Conservation (phyloP, 495 filamentous ascomycete species). For the Lindgomyces ingoldianus region DNA sequence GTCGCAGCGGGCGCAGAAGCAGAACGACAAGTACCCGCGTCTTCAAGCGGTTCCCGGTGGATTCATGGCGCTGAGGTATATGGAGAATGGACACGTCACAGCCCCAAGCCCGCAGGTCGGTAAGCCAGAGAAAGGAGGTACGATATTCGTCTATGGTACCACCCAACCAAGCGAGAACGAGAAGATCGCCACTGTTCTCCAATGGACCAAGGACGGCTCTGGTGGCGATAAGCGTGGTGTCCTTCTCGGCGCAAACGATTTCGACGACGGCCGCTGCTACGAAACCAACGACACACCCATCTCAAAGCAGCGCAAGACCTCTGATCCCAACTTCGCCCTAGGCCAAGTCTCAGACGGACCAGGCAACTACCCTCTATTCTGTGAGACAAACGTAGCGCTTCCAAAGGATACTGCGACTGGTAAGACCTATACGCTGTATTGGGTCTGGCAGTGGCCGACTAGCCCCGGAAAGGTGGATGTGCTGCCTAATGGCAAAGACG, state of each 20-base stretch:
- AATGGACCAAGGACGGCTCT: constrained; percentile 75
- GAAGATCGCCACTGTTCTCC: constrained; percentile 67
- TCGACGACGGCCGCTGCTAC: constrained; percentile 67
- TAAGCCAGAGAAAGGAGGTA: constrained; percentile 71
- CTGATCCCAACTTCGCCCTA: constrained; percentile 50
- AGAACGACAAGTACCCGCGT: constrained; percentile 57
- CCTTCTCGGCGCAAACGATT: constrained; percentile 71
- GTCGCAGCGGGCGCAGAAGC: constrained; percentile 54
- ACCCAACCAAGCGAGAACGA: constrained; percentile 60
- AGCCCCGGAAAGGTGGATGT: constrained; percentile 49
- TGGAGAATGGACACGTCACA: constrained; percentile 88
- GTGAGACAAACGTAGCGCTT: constrained; percentile 74
- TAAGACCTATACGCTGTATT: constrained; percentile 72
- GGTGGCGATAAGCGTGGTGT: constrained; percentile 75
- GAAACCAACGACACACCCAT: constrained; percentile 62
- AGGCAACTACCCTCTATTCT: constrained; percentile 56
- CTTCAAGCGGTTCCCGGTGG: constrained; percentile 68
- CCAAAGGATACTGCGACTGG: constrained; percentile 58
- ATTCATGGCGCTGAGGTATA: constrained; percentile 70
- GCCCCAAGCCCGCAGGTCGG: constrained; percentile 57
- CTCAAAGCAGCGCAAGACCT: constrained; percentile 53
- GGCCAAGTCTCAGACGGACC: constrained; percentile 40
- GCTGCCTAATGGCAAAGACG: constrained; percentile 57
- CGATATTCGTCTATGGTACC: constrained; percentile 82
- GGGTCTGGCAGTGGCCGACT: constrained; percentile 91